These are phyloP conservation scores for Fusarium keratoplasticum DNA, from an alignment of 2,329 filamentous ascomycete species.

Conservation along the genomic window DNA sequence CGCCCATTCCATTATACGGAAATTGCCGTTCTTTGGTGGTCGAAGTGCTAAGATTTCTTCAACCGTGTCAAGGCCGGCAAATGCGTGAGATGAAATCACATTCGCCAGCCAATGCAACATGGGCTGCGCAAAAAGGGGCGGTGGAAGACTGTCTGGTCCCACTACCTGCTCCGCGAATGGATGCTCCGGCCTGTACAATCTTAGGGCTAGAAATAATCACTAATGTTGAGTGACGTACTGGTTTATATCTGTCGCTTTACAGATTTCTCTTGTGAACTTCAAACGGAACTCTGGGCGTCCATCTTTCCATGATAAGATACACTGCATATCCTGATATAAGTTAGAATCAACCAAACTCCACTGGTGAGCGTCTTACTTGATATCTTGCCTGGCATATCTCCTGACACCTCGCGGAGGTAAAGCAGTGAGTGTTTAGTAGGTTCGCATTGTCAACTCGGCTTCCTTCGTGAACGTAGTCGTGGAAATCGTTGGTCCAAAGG, in stretches of 20 bases:
- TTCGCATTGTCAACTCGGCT: conserved; percentile 2
- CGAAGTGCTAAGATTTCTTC: not conserved
- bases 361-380: not conserved
- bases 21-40: not conserved
- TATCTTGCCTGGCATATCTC: conserved; percentile 12
- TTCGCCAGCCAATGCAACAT: not conserved
- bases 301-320: conserved; percentile 1
- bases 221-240: not conserved
- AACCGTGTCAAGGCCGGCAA: not conserved
- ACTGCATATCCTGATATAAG: not conserved
- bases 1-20: not conserved
- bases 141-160: not conserved
- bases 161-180: not conserved
- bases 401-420: conserved; percentile 3
- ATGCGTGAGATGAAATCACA: not conserved
- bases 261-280: not conserved
- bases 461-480: conserved; percentile 11
- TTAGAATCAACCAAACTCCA: not conserved
- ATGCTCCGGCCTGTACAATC: not conserved
- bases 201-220: not conserved
- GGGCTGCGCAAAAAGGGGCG: not conserved
- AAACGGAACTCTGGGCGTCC: not conserved
- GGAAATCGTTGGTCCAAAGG: conserved; percentile 1
- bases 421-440: conserved; percentile 8
- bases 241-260: not conserved